A percentile compares a stretch with the other conserved stretches of the same genome.
Conservation (phyloP, 169 alveolate genomes). For the Theileria annulata region DNA sequence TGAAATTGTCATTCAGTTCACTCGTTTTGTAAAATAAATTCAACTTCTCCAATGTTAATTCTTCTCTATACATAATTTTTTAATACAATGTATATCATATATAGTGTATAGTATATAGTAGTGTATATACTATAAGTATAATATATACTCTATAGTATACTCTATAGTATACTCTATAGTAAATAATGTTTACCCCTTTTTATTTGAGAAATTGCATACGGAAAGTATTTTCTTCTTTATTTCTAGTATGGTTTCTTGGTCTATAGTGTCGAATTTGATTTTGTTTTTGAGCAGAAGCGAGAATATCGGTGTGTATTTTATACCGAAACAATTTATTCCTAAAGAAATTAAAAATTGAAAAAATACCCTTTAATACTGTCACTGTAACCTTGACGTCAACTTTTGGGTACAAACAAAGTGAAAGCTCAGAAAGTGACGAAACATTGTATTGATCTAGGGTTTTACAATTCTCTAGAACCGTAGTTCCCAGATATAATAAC, state of each 20-base stretch:
- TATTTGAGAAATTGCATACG: slow-evolving; percentile 1
- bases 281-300: slow-evolving; percentile 17
- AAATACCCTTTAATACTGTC: slow-evolving; percentile 27
- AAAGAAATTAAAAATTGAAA: not conserved
- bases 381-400: slow-evolving; percentile 24
- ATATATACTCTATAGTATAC: not conserved
- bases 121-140: not conserved
- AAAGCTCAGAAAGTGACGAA: slow-evolving; percentile 32
- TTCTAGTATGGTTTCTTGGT: slow-evolving; percentile 44
- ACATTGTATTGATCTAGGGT: slow-evolving; percentile 39
- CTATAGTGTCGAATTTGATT: slow-evolving; percentile 34
- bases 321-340: slow-evolving; percentile 57
- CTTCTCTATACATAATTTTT: slow-evolving; percentile 11
- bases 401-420: slow-evolving; percentile 41
- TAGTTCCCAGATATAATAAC: slow-evolving; percentile 50
- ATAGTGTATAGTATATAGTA: not conserved
- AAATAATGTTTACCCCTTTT: slow-evolving; percentile 17
- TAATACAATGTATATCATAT: not conserved
- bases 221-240: slow-evolving; percentile 34
- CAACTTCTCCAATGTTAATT: slow-evolving; percentile 11
- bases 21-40: not conserved
- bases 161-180: too few species aligned
- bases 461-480: slow-evolving; percentile 20
- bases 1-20: slow-evolving; percentile 10
- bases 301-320: slow-evolving; percentile 33